Evolutionary conservation across 192 early-diverging fungal genomes (phyloP).

Genomic region (Oehlia diaphana): DNA sequence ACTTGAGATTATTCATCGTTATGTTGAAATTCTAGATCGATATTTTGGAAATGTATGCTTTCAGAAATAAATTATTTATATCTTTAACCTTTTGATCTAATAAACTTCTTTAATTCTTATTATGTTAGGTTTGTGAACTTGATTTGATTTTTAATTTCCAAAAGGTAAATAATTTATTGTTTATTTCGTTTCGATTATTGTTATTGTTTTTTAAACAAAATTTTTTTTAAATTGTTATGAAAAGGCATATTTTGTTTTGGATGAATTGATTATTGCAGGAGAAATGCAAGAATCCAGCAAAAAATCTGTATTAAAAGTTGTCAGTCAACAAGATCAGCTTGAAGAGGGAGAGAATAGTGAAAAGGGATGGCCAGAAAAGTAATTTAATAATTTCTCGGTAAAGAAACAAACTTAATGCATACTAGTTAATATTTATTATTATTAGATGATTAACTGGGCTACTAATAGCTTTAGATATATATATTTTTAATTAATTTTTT

Average conservation of each 20-base stretch:
- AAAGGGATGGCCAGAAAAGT: conserved; percentile 45
- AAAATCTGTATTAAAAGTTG: conserved; percentile 66
- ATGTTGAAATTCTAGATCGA: conserved; percentile 95
- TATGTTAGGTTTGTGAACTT: conserved; percentile 77
- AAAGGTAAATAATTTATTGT: conserved; percentile 40
- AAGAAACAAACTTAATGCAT: too few relatives aligned
- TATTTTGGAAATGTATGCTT: conserved; percentile 89
- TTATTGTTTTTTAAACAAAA: background rate
- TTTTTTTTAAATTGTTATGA: background rate
- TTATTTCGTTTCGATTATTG: background rate
- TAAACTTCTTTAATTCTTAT: conserved; percentile 20
- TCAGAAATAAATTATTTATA: background rate
- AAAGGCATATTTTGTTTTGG: conserved; percentile 81
- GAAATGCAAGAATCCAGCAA: conserved; percentile 97
- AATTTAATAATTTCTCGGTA: background rate
- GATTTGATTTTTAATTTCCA: conserved; percentile 99
- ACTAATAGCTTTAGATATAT: too few relatives aligned
- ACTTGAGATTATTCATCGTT: conserved; percentile 96
- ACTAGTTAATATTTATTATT: too few relatives aligned
- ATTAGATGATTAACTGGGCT: too few relatives aligned
- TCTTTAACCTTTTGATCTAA: background rate
- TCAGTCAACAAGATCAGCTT: conserved; percentile 74
- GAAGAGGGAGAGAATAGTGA: conserved; percentile 76
- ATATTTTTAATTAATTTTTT: too few relatives aligned
- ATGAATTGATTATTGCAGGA: conserved; percentile 86